Conservation (phyloP, 495 filamentous ascomycete genomes). For the Penicillium roqueforti region DNA sequence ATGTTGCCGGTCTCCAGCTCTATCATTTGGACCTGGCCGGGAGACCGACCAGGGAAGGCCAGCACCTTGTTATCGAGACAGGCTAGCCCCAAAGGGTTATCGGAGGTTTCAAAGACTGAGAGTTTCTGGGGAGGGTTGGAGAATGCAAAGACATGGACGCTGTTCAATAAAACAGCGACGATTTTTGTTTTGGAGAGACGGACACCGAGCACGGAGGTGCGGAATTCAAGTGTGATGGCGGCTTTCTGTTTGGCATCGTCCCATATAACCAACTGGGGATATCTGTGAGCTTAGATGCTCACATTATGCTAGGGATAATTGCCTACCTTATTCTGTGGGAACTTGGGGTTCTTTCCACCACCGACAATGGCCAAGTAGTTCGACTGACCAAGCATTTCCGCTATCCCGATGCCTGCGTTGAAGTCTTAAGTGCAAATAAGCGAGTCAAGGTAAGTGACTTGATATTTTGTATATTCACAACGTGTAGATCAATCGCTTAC, state of each 20-base stretch:
- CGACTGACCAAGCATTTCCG: conserved; percentile 81
- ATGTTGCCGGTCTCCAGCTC: conserved; percentile 77
- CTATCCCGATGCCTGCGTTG: conserved; percentile 77
- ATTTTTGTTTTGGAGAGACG: conserved; percentile 74
- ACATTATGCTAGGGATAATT: conserved; percentile 2
- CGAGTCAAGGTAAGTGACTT: not conserved
- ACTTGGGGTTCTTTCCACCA: conserved; percentile 82
- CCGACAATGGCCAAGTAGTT: conserved; percentile 89
- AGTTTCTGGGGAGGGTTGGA: conserved; percentile 69
- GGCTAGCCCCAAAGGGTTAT: conserved; percentile 81
- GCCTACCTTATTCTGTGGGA: conserved; percentile 77
- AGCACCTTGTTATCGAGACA: conserved; percentile 67
- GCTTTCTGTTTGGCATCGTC: conserved; percentile 77
- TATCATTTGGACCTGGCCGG: conserved; percentile 89
- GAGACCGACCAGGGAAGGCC: conserved; percentile 77
- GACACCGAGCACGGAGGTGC: conserved; percentile 70
- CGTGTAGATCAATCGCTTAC: conserved; percentile 30
- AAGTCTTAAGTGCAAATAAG: conserved; percentile 54
- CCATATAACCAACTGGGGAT: conserved; percentile 75
- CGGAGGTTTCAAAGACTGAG: conserved; percentile 75
- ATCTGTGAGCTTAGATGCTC: not conserved
- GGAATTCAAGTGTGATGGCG: conserved; percentile 68
- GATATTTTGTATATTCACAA: not conserved
- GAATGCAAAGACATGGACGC: conserved; percentile 80
- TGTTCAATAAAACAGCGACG: conserved; percentile 76